phyloP scores from a whole-genome alignment of 495 filamentous ascomycete species.

The Neurospora sp. region DNA sequence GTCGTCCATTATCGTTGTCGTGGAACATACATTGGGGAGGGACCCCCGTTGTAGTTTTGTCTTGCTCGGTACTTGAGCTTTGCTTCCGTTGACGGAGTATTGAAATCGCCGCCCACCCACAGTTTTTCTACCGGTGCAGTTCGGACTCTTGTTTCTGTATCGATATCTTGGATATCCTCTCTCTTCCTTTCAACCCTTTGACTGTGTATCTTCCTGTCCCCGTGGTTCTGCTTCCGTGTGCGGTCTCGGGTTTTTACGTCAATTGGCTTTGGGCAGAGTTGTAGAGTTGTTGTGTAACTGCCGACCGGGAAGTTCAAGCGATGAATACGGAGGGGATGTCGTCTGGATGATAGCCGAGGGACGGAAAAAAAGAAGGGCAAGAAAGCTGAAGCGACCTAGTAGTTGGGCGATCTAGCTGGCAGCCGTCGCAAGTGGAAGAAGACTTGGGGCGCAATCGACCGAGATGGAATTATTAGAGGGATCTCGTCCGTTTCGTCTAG shows the following conservation, averaged over 20 bases:
- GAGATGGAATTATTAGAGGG: neutral
- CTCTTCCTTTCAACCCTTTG: neutral
- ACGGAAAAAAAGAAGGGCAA: neutral
- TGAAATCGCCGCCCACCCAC: neutral
- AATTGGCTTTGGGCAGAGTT: neutral
- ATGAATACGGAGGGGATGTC: neutral
- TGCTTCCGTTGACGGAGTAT: neutral
- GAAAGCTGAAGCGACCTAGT: neutral
- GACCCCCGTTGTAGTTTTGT: neutral
- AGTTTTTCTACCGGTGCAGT: neutral
- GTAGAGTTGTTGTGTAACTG: neutral
- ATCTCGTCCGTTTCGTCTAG: neutral
- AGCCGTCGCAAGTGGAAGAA: neutral
- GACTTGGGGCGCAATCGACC: neutral
- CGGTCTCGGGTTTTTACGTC: neutral
- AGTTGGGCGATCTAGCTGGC: neutral
- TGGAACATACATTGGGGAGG: constrained; percentile 23
- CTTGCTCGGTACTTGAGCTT: neutral
- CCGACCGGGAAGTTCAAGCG: neutral
- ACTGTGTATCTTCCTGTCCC: neutral
- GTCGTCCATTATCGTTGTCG: constrained; percentile 29
- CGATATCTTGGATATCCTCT: neutral
- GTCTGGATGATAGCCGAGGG: neutral
- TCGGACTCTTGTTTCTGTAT: neutral
- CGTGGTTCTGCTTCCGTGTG: neutral